Evolutionary conservation across 495 filamentous ascomycete species (phyloP).

Genomic region (Barbatosphaeria neglecta): DNA sequence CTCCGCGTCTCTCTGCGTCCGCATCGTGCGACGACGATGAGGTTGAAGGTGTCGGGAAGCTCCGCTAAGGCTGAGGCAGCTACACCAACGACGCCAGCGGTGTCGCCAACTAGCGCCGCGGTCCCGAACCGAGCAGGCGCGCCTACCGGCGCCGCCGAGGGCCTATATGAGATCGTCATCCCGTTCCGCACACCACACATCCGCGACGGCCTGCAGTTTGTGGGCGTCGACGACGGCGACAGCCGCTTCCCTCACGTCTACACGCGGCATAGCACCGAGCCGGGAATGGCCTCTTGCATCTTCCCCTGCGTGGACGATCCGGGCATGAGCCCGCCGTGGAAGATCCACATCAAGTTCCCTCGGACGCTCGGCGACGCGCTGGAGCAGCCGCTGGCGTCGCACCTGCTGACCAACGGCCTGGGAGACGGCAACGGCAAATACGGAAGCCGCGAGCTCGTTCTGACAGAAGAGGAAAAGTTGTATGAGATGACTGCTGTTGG

Average conservation of each 20-base stretch:
- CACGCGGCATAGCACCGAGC: constrained; percentile 64
- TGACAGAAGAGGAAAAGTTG: constrained; percentile 67
- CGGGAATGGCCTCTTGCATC: constrained; percentile 70
- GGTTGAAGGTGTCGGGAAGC: too few species aligned
- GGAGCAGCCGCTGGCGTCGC: constrained; percentile 21
- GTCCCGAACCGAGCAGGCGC: constrained; percentile 12
- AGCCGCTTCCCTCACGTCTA: constrained; percentile 80
- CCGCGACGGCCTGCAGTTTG: constrained; percentile 82
- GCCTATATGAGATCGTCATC: constrained; percentile 41
- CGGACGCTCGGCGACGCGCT: constrained; percentile 80
- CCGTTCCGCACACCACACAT: constrained; percentile 64
- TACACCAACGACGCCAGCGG: too few species aligned
- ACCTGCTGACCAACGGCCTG: constrained; percentile 3
- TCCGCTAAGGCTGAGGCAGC: too few species aligned
- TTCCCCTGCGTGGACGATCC: constrained; percentile 89
- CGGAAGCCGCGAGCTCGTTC: constrained; percentile 18
- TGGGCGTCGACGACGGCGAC: constrained; percentile 69
- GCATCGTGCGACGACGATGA: too few species aligned
- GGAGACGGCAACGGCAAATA: constrained; percentile 19
- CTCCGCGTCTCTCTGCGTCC: constrained; percentile 27
- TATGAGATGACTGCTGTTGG: constrained; percentile 83
- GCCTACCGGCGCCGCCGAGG: constrained; percentile 17
- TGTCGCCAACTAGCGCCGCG: too few species aligned
- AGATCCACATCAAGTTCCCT: constrained; percentile 73
- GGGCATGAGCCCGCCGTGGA: constrained; percentile 70